A percentile compares a stretch with the other conserved stretches of the same genome.
These are phyloP conservation scores for Cryptosporidium bovis DNA, from an alignment of 169 alveolate genomes.

Conservation along the genomic window DNA sequence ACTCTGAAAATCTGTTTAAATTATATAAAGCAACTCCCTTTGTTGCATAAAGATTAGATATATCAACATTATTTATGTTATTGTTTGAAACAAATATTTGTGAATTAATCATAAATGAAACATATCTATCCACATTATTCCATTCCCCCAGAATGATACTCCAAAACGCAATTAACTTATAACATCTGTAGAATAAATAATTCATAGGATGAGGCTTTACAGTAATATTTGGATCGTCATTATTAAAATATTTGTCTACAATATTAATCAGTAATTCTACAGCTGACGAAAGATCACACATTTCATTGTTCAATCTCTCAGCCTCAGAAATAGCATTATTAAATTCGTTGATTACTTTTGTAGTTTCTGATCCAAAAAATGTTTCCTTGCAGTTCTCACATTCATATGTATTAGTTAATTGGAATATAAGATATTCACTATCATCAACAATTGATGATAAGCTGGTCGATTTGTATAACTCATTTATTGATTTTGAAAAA, in stretches of 20 bases:
- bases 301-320: slow-evolving; percentile 12
- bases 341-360: slow-evolving; percentile 19
- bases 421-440: slow-evolving; percentile 39
- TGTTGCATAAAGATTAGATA: slow-evolving; percentile 48
- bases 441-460: slow-evolving; percentile 21
- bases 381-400: slow-evolving; percentile 27
- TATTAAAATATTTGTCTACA: slow-evolving; percentile 14
- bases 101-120: slow-evolving; percentile 41
- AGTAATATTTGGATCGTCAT: not conserved
- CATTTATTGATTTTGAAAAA: not conserved
- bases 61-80: slow-evolving; percentile 3
- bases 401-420: slow-evolving; percentile 16
- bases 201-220: slow-evolving; percentile 26
- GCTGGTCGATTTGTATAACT: not conserved
- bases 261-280: not conserved
- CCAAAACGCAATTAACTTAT: slow-evolving; percentile 64
- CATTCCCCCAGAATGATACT: slow-evolving; percentile 22
- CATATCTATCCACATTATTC: slow-evolving; percentile 18
- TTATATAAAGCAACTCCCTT: slow-evolving; percentile 44
- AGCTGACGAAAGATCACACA: slow-evolving; percentile 19
- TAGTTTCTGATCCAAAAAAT: slow-evolving; percentile 42
- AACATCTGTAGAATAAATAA: slow-evolving; percentile 41
- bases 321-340: slow-evolving; percentile 18
- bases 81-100: slow-evolving; percentile 2
- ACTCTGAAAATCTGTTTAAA: slow-evolving; percentile 16